A percentile compares a stretch with the other conserved stretches of the same genome.
Evolutionary conservation across 495 filamentous ascomycete genomes (phyloP).

Genomic region (Rhypophila decipiens): DNA sequence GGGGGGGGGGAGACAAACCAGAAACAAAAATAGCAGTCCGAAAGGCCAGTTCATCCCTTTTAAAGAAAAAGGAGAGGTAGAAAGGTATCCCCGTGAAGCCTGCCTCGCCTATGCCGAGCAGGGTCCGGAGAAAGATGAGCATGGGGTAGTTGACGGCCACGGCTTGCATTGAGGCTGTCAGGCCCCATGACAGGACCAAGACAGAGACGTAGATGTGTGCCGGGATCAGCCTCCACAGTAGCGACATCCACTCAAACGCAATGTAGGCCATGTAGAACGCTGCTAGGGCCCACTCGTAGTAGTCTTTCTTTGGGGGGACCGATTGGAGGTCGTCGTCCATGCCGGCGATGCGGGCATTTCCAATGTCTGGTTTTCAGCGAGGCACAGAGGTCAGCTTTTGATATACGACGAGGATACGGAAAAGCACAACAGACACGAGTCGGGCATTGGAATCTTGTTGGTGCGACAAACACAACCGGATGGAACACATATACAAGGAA

Average conservation of each 20-base stretch:
- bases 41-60: conserved; percentile 72
- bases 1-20: conserved; percentile 46
- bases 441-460: no score
- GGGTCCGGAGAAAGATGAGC: conserved; percentile 57
- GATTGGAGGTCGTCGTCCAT: conserved; percentile 57
- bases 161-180: conserved; percentile 66
- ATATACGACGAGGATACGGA: neutral
- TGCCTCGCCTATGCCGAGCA: conserved; percentile 69
- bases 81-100: conserved; percentile 76
- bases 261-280: conserved; percentile 71
- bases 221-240: conserved; percentile 69
- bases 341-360: conserved; percentile 72
- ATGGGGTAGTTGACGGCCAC: conserved; percentile 63
- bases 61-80: conserved; percentile 81
- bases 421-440: no score
- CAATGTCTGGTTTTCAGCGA: conserved; percentile 51
- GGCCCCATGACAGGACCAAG: conserved; percentile 63
- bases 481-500: no score
- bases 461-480: no score
- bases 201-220: conserved; percentile 54
- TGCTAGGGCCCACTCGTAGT: conserved; percentile 72
- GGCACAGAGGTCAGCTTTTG: neutral
- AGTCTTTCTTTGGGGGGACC: conserved; percentile 58
- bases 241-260: conserved; percentile 61
- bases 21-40: conserved; percentile 76